Base-by-base conservation (phyloP, 208 protist genomes). In the Acanthamoeba quina region DNA sequence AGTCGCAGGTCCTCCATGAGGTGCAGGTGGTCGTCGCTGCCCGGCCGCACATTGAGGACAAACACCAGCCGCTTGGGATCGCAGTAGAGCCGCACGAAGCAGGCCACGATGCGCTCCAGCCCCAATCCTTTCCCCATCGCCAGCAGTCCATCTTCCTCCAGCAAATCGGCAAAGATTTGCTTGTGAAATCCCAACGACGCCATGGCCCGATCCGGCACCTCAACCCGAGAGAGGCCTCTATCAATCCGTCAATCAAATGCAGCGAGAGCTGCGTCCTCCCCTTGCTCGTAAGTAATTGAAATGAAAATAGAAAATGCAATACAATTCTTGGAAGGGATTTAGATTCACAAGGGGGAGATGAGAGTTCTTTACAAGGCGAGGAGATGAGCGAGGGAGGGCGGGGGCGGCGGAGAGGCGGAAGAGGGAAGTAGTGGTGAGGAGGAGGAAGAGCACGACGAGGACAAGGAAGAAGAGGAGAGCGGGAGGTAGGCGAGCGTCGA, bases 91-190 rank as follows among this genome's bases (percentile, higher is more conserved):
- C 95, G 72, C 49, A 97, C 19, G 49, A 97, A 94, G 58, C 58
- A 72, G 29, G 80, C 44, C 29, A 97, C 76, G 26, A 97, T 64
- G 21, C 95, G 70, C 56, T 96, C 91, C 5, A 97, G 34, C 15
- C 96, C 96, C 37, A 97, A 60, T 10, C 95, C 95, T n/a, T 93
- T 91, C 11, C 94, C 94, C 94, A 96, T 95, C 4, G 95, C 92
- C 29, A 96, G 68, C 37, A 97, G 64, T 34, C 94, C 95, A 90
- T 97, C 96, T 26, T 96, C 94, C 17, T 94, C 90, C 29, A 95
- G 56, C 68, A 95, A 76, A 47, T 96, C 80, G 17, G 88, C 60
- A 41, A 96, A 95, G 49, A 96, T 88, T 37, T 97, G 66, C 80
- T 89, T 90, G 47, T 96, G 94, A 82, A 91, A 96, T n/a, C 37